These are phyloP conservation scores for Chenopodium formosanum DNA, from an alignment of 148 eudicot species.

Conservation along the genomic window DNA sequence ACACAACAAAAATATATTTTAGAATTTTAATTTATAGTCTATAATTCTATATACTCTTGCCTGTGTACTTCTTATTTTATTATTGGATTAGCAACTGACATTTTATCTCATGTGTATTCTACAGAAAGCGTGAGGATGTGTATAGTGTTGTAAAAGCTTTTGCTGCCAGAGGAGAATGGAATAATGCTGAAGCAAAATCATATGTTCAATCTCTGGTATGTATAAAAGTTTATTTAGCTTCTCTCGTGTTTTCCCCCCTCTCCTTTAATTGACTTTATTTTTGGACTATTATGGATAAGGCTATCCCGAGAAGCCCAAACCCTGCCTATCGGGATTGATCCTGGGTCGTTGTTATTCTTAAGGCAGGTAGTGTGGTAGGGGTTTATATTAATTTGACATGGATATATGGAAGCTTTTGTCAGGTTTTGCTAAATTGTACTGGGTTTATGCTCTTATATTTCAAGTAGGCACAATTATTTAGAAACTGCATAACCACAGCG, in stretches of 20 bases:
- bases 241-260: not conserved
- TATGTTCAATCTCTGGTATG: constrained; percentile 77
- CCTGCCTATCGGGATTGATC: not conserved
- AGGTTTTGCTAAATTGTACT: not conserved
- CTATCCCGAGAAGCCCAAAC: not conserved
- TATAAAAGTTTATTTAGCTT: constrained; percentile 5
- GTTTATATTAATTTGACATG: not conserved
- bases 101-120: constrained; percentile 23
- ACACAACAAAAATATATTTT: not conserved
- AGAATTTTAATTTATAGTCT: not conserved
- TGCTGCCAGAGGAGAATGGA: constrained; percentile 64
- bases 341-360: not conserved
- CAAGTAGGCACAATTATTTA: not conserved
- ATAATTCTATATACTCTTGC: not conserved
- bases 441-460: not conserved
- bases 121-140: constrained; percentile 88
- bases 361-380: not conserved
- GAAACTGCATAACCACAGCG: not conserved
- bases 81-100: constrained; percentile 4
- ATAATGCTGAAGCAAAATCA: constrained; percentile 59
- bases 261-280: not conserved
- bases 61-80: not conserved
- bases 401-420: not conserved
- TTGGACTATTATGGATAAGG: not conserved
- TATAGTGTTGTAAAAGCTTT: constrained; percentile 85